Evolutionary conservation across 1,139 yeast species (phyloP).

Genomic region (Zygoascus sp.): DNA sequence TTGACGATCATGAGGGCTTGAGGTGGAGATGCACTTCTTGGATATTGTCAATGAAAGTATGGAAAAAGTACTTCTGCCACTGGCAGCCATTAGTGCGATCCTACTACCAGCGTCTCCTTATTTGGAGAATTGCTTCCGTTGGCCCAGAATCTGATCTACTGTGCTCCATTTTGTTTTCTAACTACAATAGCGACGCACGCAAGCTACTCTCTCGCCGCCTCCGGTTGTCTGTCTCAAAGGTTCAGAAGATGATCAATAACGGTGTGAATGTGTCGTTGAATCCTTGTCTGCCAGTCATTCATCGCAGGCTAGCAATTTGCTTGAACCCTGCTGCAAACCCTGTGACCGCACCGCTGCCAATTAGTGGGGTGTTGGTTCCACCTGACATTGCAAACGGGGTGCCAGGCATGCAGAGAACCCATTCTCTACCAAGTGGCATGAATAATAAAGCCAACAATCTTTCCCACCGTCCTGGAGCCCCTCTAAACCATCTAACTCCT

Average conservation of each 20-base stretch:
- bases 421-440: no score
- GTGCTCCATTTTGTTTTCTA: slow-evolving; percentile 29
- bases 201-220: slow-evolving; percentile 26
- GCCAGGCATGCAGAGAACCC: slow-evolving; percentile 5
- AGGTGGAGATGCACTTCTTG: slow-evolving; percentile 50
- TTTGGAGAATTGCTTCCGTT: slow-evolving; percentile 59
- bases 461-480: slow-evolving; percentile 5
- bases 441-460: no score
- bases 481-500: neutral
- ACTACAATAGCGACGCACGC: slow-evolving; percentile 32
- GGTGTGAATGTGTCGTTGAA: slow-evolving; percentile 25
- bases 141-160: slow-evolving; percentile 30
- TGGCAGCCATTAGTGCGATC: slow-evolving; percentile 77
- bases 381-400: slow-evolving; percentile 6
- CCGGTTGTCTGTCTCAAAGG: slow-evolving; percentile 24
- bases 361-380: neutral
- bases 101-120: slow-evolving; percentile 59
- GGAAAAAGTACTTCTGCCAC: slow-evolving; percentile 61
- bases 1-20: slow-evolving; percentile 29
- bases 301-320: slow-evolving; percentile 44
- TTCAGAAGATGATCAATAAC: slow-evolving; percentile 21
- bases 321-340: slow-evolving; percentile 34
- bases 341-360: neutral
- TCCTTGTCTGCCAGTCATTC: slow-evolving; percentile 50
- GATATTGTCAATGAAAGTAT: slow-evolving; percentile 47